Conservation (phyloP, 441 rosid species). For the Gossypium schwendimanii region DNA sequence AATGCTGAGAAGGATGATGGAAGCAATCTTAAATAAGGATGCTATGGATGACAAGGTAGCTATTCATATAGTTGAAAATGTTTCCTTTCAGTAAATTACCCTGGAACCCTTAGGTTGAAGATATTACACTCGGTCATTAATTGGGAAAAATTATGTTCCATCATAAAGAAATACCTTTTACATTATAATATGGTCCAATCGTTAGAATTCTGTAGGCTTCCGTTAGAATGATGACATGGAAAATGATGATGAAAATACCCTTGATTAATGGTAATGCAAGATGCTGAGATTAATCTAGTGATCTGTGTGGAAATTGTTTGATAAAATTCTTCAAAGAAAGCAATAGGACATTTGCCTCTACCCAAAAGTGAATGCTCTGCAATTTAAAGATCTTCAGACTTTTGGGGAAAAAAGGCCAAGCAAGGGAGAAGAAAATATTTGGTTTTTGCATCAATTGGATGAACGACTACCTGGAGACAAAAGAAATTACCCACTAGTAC, state of each 20-base stretch:
- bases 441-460: background rate
- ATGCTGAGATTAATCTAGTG: background rate
- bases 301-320: background rate
- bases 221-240: background rate
- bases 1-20: slow-evolving; percentile 94
- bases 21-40: slow-evolving; percentile 90
- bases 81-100: background rate
- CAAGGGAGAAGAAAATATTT: background rate
- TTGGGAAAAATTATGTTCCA: background rate
- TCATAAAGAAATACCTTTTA: background rate
- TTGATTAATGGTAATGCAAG: background rate
- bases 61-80: background rate
- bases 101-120: background rate
- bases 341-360: background rate
- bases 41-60: slow-evolving; percentile 96
- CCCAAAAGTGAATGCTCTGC: background rate
- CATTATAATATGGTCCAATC: background rate
- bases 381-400: background rate
- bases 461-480: background rate
- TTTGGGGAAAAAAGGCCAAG: background rate
- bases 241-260: background rate
- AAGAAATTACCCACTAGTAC: background rate
- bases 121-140: background rate
- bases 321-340: background rate
- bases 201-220: background rate